Conservation (phyloP, 164 flowering plant species). For the Dillenia suffruticosa region DNA sequence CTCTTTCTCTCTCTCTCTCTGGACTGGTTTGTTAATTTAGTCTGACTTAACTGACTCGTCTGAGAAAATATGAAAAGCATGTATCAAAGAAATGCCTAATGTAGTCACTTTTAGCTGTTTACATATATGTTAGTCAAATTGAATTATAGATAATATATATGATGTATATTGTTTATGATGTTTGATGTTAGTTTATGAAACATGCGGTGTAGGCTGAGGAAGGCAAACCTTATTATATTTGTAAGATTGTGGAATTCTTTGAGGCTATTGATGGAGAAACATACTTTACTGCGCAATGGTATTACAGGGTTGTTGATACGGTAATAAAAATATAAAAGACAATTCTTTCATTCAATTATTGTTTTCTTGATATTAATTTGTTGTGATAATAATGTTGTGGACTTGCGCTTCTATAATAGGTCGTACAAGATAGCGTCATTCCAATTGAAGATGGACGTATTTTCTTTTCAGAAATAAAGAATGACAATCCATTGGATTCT, state of each 20-base stretch:
- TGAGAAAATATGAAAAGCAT: too few relatives aligned
- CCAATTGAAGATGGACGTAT: constrained; percentile 42
- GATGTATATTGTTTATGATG: not conserved
- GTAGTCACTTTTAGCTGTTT: not conserved
- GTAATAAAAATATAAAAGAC: constrained; percentile 27
- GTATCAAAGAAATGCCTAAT: not conserved
- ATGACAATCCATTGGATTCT: constrained; percentile 63
- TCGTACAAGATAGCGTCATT: constrained; percentile 20
- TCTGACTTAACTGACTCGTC: too few relatives aligned
- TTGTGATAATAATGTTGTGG: not conserved
- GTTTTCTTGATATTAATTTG: not conserved
- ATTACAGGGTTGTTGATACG: constrained; percentile 62
- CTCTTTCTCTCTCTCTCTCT: too few relatives aligned
- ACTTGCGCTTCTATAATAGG: constrained; percentile 26
- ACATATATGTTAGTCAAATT: not conserved
- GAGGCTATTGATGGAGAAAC: constrained; percentile 32
- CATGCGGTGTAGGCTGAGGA: constrained; percentile 39
- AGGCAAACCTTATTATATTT: constrained; percentile 37
- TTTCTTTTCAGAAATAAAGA: constrained; percentile 53
- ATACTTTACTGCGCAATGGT: constrained; percentile 76
- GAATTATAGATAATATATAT: not conserved
- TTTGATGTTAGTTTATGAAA: not conserved
- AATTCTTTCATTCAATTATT: not conserved
- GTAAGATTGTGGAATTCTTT: constrained; percentile 66
- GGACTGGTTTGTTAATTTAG: too few relatives aligned